A percentile compares a stretch with the other conserved stretches of the same genome.
Evolutionary conservation across 2,329 filamentous ascomycete species (phyloP).

Genomic region (Phaeosphaeria sp.): DNA sequence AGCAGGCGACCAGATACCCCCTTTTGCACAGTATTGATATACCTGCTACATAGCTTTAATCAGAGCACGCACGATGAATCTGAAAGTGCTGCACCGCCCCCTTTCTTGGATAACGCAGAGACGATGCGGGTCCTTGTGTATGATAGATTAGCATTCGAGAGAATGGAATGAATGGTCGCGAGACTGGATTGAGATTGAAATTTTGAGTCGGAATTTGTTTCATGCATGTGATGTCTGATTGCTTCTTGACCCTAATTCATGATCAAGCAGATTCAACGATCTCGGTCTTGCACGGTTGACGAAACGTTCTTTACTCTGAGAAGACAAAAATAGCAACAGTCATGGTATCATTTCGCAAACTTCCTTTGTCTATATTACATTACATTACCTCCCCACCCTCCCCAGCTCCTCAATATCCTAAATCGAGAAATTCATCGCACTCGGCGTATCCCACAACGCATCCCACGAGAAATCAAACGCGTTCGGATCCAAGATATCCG

Average conservation of each 20-base stretch:
- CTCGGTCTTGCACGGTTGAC: not conserved
- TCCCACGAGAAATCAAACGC: conserved; percentile 48
- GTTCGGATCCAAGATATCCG: conserved; percentile 42
- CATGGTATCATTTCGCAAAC: not conserved
- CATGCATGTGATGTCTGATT: not conserved
- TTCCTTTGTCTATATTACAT: too few species aligned
- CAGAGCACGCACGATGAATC: not conserved
- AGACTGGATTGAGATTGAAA: not conserved
- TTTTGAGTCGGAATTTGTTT: not conserved
- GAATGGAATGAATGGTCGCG: not conserved
- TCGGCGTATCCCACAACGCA: conserved; percentile 46
- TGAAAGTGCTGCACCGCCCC: not conserved
- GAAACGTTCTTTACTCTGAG: not conserved
- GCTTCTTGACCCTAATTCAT: too few species aligned
- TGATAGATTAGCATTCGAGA: not conserved
- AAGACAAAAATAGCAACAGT: not conserved
- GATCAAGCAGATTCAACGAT: too few species aligned
- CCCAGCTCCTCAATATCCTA: conserved; percentile 10
- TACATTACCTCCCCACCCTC: not conserved
- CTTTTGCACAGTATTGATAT: not conserved
- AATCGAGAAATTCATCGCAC: conserved; percentile 43
- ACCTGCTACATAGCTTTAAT: conserved; percentile 6
- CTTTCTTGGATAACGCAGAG: not conserved
- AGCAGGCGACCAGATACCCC: conserved; percentile 5
- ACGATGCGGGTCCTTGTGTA: not conserved